Evolutionary conservation across 805 yeast species (phyloP).

Genomic region (Tetrapisispora namnaoensis): DNA sequence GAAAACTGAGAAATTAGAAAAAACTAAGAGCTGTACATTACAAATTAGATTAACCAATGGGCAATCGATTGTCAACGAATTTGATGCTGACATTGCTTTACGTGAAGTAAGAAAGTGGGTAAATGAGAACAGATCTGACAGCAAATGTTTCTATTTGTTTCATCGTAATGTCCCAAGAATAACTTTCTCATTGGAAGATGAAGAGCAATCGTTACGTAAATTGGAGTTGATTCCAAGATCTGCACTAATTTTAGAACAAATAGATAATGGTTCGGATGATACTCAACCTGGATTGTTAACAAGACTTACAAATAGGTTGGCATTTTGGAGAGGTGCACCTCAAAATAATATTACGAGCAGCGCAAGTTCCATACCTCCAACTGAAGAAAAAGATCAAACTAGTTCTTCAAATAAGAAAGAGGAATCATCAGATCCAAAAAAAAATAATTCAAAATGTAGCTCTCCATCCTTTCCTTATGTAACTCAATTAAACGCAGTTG

Average conservation of each 20-base stretch:
- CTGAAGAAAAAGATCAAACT: not conserved
- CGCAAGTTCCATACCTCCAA: not conserved
- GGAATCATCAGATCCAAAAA: not conserved
- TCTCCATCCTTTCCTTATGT: conserved; percentile 8
- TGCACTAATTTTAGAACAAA: conserved; percentile 63
- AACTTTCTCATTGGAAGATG: conserved; percentile 54
- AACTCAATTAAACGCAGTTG: conserved; percentile 1
- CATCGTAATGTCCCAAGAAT: conserved; percentile 51
- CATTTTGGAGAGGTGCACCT: conserved; percentile 7
- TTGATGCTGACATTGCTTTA: conserved; percentile 38
- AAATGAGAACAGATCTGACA: conserved; percentile 41
- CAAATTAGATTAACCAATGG: conserved; percentile 66
- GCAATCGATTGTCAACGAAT: conserved; percentile 41
- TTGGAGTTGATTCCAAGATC: conserved; percentile 64
- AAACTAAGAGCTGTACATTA: conserved; percentile 32
- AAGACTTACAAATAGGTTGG: conserved; percentile 6
- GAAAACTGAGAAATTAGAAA: conserved; percentile 14
- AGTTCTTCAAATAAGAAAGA: not conserved
- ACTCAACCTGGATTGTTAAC: not conserved
- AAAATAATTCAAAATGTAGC: not conserved
- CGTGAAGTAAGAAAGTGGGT: conserved; percentile 55
- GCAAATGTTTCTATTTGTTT: conserved; percentile 35
- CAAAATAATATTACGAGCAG: not conserved
- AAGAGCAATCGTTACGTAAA: conserved; percentile 41
- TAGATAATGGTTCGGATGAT: conserved; percentile 10